A percentile compares a stretch with the other conserved stretches of the same genome.
These are phyloP conservation scores for Nicotiana attenuata DNA, from an alignment of 257 asterid genomes.

Conservation along the genomic window DNA sequence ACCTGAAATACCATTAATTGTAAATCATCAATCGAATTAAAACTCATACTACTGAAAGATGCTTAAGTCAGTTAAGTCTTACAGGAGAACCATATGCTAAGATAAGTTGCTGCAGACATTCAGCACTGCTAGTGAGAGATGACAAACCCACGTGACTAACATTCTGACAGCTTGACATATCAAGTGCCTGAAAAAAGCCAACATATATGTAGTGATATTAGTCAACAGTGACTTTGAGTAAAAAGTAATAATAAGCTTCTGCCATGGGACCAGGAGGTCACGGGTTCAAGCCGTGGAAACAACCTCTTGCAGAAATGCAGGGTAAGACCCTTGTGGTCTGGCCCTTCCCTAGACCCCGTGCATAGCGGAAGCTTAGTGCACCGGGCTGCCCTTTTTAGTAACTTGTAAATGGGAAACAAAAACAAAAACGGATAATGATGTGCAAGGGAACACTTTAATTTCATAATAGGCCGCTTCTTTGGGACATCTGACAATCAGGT, in stretches of 20 bases:
- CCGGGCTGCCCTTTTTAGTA: too few species aligned
- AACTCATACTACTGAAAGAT: neutral
- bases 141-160: constrained; percentile 75
- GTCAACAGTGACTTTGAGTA: neutral
- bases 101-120: constrained; percentile 55
- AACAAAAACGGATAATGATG: neutral
- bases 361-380: too few species aligned
- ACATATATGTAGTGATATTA: neutral
- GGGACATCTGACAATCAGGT: constrained; percentile 3
- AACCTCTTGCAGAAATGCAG: too few species aligned
- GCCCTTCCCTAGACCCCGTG: too few species aligned
- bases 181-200: constrained; percentile 60
- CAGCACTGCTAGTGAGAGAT: constrained; percentile 59
- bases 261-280: too few species aligned
- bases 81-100: constrained; percentile 71
- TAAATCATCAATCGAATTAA: constrained; percentile 6
- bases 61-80: constrained; percentile 19
- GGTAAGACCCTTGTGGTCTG: too few species aligned
- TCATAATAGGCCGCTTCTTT: neutral
- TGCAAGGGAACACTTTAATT: neutral
- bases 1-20: constrained; percentile 43
- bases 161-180: constrained; percentile 86
- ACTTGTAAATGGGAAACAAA: neutral
- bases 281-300: too few species aligned
- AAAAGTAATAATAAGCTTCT: neutral